These are phyloP conservation scores for Leptomonas seymouri DNA, from an alignment of 208 protist genomes.

Conservation along the genomic window DNA sequence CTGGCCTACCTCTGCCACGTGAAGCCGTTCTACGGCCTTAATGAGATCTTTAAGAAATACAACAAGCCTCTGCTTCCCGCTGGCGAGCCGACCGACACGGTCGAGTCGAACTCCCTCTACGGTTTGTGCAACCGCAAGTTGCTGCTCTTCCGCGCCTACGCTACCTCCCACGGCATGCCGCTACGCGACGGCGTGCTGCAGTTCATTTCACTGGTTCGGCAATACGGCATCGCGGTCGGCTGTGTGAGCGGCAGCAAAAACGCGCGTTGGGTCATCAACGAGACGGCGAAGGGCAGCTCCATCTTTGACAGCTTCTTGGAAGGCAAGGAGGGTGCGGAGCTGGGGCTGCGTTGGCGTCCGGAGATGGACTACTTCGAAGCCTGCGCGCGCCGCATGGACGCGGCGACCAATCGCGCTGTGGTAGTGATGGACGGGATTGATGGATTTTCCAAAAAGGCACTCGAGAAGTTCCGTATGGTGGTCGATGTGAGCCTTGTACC, in stretches of 20 bases:
- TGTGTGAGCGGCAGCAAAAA: slow-evolving; percentile 88
- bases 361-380: slow-evolving; percentile 89
- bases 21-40: slow-evolving; percentile 62
- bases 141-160: slow-evolving; percentile 59
- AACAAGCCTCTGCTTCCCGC: slow-evolving; percentile 41
- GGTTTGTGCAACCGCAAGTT: slow-evolving; percentile 75
- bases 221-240: slow-evolving; percentile 80
- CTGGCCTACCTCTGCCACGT: slow-evolving; percentile 83
- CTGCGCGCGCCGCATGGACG: slow-evolving; percentile 70
- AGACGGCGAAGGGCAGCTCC: slow-evolving; percentile 55
- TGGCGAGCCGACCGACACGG: slow-evolving; percentile 50
- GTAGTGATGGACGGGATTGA: slow-evolving; percentile 84
- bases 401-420: slow-evolving; percentile 57
- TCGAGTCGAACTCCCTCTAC: slow-evolving; percentile 56
- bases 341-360: slow-evolving; percentile 68
- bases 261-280: slow-evolving; percentile 71
- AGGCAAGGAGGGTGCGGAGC: slow-evolving; percentile 62
- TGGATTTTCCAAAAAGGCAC: slow-evolving; percentile 72
- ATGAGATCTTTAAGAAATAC: slow-evolving; percentile 70
- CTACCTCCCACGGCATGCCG: slow-evolving; percentile 51
- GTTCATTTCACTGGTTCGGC: slow-evolving; percentile 70
- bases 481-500: slow-evolving; percentile 64
- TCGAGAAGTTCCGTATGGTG: slow-evolving; percentile 82
- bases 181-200: slow-evolving; percentile 60
- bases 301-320: slow-evolving; percentile 83